Conservation (phyloP, 1,139 yeast genomes). For the Martiniozyma asiatica region DNA sequence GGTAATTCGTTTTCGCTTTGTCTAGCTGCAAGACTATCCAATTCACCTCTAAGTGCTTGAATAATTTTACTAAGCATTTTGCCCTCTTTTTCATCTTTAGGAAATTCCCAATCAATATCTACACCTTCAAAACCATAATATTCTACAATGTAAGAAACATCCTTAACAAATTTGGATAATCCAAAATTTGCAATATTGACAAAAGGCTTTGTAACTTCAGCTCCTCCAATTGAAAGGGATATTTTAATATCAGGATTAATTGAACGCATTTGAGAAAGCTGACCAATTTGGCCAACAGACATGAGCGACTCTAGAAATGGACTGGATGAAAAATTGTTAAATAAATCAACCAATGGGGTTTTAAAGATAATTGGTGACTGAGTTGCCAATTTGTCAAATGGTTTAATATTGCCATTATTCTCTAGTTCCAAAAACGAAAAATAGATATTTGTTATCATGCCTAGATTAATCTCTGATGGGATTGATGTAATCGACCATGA, state of each 20-base stretch:
- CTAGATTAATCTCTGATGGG: too few relatives aligned
- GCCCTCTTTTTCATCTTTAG: conserved; percentile 38
- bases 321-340: too few relatives aligned
- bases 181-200: conserved; percentile 29
- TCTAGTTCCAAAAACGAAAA: too few relatives aligned
- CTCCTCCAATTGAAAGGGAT: conserved; percentile 79
- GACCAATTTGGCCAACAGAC: conserved; percentile 30
- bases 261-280: conserved; percentile 39
- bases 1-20: too few relatives aligned
- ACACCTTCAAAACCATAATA: conserved; percentile 74
- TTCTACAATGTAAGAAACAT: conserved; percentile 36
- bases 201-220: conserved; percentile 54
- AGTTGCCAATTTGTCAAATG: too few relatives aligned
- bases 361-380: too few relatives aligned
- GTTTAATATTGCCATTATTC: too few relatives aligned
- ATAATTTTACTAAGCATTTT: conserved; percentile 34
- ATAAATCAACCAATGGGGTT: too few relatives aligned
- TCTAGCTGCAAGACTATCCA: conserved; percentile 65
- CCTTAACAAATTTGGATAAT: conserved; percentile 36
- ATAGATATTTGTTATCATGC: too few relatives aligned
- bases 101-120: conserved; percentile 94
- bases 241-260: conserved; percentile 41
- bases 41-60: conserved; percentile 27
- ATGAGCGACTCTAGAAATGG: too few relatives aligned
- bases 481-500: too few relatives aligned